Evolutionary conservation across 257 asterid genomes (phyloP).

Genomic region (Solanum piurae): DNA sequence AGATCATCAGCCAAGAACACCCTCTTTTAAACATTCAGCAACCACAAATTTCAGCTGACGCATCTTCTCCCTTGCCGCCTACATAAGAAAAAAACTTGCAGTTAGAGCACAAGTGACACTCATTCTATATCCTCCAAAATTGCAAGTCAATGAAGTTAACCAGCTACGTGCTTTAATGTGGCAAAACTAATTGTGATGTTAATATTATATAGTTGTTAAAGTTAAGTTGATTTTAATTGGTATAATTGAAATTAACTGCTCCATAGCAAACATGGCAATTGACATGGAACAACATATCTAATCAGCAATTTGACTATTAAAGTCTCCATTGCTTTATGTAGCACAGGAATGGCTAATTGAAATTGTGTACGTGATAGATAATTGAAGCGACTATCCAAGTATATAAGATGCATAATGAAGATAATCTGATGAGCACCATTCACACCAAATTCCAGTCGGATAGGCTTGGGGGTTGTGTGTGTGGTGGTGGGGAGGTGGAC

Average conservation of each 20-base stretch:
- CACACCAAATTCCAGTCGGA: neutral
- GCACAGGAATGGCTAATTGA: neutral
- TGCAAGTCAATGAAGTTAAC: neutral
- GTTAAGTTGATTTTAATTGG: neutral
- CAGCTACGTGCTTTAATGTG: neutral
- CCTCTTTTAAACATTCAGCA: constrained; percentile 44
- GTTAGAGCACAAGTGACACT: neutral
- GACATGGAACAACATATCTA: neutral
- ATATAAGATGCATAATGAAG: neutral
- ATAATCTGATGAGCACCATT: neutral
- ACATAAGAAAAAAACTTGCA: constrained; percentile 20
- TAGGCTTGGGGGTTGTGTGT: neutral
- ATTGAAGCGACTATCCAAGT: neutral
- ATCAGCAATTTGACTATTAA: neutral
- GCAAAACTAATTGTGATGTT: neutral
- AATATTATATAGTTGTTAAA: neutral
- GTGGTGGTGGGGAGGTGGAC: neutral
- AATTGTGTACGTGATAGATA: neutral
- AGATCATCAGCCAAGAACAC: constrained; percentile 26
- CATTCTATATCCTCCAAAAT: neutral
- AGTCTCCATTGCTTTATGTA: neutral
- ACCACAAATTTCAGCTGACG: constrained; percentile 54
- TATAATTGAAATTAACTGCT: neutral
- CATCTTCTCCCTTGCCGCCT: constrained; percentile 73
- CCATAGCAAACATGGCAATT: neutral